Evolutionary conservation across 129 eudicot species (phyloP).

Genomic region (Daucus carota): DNA sequence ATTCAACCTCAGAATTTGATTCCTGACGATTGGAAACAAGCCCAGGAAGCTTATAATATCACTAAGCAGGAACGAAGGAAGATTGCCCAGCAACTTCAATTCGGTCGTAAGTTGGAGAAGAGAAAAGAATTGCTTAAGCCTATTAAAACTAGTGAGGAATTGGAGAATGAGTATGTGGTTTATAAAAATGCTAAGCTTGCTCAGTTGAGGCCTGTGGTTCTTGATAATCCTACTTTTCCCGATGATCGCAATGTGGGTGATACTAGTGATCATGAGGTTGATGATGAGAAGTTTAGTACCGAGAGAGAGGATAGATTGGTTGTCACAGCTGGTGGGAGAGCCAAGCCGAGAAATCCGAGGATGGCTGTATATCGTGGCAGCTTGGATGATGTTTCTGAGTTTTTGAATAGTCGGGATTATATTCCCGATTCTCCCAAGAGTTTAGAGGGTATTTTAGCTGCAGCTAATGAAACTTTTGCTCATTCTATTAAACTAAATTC

Average conservation of each 20-base stretch:
- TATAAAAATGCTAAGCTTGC: constrained; percentile 46
- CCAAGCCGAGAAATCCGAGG: constrained; percentile 65
- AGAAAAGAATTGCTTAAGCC: constrained; percentile 42
- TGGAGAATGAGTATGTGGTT: constrained; percentile 38
- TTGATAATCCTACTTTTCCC: constrained; percentile 41
- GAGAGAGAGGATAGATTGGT: background rate
- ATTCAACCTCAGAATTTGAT: constrained; percentile 48
- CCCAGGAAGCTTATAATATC: constrained; percentile 64
- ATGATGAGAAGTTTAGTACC: constrained; percentile 8
- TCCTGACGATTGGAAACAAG: constrained; percentile 72
- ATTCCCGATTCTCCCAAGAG: constrained; percentile 53
- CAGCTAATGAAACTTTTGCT: background rate
- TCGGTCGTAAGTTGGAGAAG: constrained; percentile 44
- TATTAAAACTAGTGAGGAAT: constrained; percentile 18
- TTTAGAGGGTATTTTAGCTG: constrained; percentile 38
- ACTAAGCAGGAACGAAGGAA: constrained; percentile 76
- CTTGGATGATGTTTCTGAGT: constrained; percentile 69
- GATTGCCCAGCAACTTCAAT: constrained; percentile 58
- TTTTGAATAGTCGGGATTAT: constrained; percentile 54
- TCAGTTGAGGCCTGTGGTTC: constrained; percentile 60
- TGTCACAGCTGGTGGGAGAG: constrained; percentile 28
- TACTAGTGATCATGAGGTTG: background rate
- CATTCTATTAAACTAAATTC: background rate
- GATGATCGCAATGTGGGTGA: constrained; percentile 2
- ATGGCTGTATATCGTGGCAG: constrained; percentile 76